A percentile compares a stretch with the other conserved stretches of the same genome.
phyloP scores from a whole-genome alignment of 2,329 filamentous ascomycete species.

The Aspergillus candidus region DNA sequence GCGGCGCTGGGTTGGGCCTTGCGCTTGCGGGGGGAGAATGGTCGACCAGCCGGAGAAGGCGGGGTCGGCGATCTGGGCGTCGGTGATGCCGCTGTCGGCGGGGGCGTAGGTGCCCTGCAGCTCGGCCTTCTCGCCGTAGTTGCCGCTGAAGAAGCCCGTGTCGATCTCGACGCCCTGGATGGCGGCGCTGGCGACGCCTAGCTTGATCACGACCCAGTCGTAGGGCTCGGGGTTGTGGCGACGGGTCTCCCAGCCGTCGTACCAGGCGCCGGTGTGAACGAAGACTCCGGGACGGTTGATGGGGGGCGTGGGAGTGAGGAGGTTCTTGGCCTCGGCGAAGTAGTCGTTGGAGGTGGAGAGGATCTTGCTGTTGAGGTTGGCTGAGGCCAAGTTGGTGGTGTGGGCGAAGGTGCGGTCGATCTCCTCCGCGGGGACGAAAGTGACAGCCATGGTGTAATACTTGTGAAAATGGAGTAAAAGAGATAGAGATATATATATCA shows the following conservation, averaged over 20 bases:
- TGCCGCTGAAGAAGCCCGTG: conserved; percentile 42
- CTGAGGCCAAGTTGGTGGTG: conserved; percentile 44
- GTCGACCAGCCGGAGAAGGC: conserved; percentile 34
- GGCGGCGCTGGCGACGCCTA: conserved; percentile 45
- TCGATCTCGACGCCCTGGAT: conserved; percentile 42
- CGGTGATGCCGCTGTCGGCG: conserved; percentile 15
- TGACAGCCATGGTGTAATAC: background rate
- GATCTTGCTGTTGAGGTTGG: conserved; percentile 47
- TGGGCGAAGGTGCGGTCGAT: conserved; percentile 53
- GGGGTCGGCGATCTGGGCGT: conserved; percentile 27
- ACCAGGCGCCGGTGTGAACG: conserved; percentile 57
- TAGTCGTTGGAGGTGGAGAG: conserved; percentile 56
- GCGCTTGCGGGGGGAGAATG: conserved; percentile 33
- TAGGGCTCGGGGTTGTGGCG: conserved; percentile 53
- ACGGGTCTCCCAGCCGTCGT: conserved; percentile 60
- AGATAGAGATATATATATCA: no score
- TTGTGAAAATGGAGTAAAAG: no score
- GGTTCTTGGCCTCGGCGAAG: conserved; percentile 55
- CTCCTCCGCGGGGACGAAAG: conserved; percentile 38
- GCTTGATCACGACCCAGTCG: conserved; percentile 55
- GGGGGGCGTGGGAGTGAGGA: conserved; percentile 52
- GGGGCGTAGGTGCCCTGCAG: conserved; percentile 32
- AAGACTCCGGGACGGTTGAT: conserved; percentile 54
- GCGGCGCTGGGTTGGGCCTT: conserved; percentile 38
- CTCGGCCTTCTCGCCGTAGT: conserved; percentile 39